A percentile compares a stretch with the other conserved stretches of the same genome.
Conservation (phyloP, 495 filamentous ascomycete species). For the Podospora bellae-mahoneyi region DNA sequence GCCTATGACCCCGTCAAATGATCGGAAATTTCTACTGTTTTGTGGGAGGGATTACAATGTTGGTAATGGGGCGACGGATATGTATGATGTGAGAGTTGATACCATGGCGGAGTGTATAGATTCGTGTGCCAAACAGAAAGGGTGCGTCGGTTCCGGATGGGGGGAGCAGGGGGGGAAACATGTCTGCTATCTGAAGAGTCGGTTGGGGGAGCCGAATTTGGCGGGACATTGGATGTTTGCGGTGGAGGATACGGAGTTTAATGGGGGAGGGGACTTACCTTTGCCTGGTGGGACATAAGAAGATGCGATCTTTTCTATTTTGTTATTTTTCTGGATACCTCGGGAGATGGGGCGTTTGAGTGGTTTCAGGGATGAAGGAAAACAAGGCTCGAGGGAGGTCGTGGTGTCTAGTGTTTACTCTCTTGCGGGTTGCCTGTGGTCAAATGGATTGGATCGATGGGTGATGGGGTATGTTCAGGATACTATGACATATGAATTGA, state of each 20-base stretch:
- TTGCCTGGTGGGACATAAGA: not conserved
- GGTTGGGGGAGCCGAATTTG: conserved; percentile 49
- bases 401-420: not conserved
- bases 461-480: not conserved
- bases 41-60: conserved; percentile 39
- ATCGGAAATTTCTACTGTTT: conserved; percentile 29
- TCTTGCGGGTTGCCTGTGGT: not conserved
- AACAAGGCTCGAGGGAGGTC: not conserved
- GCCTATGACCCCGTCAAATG: not conserved
- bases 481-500: not conserved
- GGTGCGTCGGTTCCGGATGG: conserved; percentile 39
- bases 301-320: not conserved
- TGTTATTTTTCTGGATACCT: not conserved
- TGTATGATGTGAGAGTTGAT: conserved; percentile 21
- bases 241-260: conserved; percentile 32
- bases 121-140: conserved; percentile 23
- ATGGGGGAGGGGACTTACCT: not conserved
- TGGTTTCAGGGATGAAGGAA: not conserved
- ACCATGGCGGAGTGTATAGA: conserved; percentile 34
- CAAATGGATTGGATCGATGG: not conserved
- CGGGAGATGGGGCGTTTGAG: not conserved
- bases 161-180: conserved; percentile 29
- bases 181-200: conserved; percentile 52
- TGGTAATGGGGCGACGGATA: conserved; percentile 26
- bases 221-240: conserved; percentile 46